Evolutionary conservation across 495 filamentous ascomycete species (phyloP).

Genomic region (Hypoxylon perforatum): DNA sequence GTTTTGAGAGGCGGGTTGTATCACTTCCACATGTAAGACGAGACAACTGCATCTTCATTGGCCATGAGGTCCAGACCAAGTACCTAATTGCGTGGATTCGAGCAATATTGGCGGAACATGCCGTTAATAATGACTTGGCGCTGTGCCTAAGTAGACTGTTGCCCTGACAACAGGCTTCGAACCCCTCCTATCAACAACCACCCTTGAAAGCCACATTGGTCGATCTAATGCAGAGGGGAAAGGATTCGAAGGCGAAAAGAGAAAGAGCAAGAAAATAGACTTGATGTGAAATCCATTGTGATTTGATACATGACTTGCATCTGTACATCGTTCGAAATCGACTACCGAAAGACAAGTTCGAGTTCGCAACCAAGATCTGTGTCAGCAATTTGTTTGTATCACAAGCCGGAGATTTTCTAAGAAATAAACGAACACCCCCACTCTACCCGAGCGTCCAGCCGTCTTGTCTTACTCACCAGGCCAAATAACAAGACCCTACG

Average conservation of each 20-base stretch:
- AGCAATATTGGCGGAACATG: constrained; percentile 10
- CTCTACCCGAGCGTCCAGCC: constrained; percentile 12
- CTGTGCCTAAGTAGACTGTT: constrained; percentile 15
- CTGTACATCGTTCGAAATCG: too few species aligned
- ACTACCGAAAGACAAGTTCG: too few species aligned
- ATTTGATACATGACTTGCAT: too few species aligned
- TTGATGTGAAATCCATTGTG: neutral
- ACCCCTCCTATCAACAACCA: constrained; percentile 31
- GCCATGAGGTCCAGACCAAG: too few species aligned
- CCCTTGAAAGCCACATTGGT: constrained; percentile 6
- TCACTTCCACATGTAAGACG: too few species aligned
- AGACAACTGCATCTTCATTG: too few species aligned
- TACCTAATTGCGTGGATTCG: neutral
- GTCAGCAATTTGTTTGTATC: constrained; percentile 41
- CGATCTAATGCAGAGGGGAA: neutral
- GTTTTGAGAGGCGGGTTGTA: constrained; percentile 16
- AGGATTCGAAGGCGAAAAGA: neutral
- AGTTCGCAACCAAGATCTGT: too few species aligned
- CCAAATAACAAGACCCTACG: constrained; percentile 36
- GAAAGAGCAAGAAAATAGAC: neutral
- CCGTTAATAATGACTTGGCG: constrained; percentile 21
- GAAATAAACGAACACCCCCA: constrained; percentile 18
- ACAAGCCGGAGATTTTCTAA: constrained; percentile 20
- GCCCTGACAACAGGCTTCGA: constrained; percentile 25
- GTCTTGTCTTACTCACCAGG: constrained; percentile 15